Conservation (phyloP, 2,329 filamentous ascomycete genomes). For the Scleromitrula shiraiana region DNA sequence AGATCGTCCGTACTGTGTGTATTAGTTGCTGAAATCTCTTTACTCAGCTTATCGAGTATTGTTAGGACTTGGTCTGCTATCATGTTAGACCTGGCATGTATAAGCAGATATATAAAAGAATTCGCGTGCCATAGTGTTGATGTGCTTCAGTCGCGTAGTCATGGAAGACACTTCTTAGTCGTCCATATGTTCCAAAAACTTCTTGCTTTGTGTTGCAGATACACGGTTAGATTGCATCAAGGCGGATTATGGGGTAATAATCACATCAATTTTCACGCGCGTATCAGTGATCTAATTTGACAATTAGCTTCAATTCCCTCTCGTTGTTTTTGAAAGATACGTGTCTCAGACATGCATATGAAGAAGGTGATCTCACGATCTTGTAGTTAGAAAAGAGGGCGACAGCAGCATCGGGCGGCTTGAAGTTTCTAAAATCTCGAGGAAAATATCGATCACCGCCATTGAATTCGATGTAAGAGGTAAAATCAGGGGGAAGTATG, state of each 20-base stretch:
- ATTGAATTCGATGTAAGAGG: no score
- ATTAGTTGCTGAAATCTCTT: background rate
- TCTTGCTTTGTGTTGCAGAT: background rate
- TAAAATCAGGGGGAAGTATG: background rate
- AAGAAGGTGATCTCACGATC: no score
- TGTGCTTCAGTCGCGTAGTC: background rate
- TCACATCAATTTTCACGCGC: background rate
- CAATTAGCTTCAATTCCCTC: no score
- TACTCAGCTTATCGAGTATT: background rate
- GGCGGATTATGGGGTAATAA: background rate
- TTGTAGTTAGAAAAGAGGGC: no score
- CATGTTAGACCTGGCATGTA: background rate
- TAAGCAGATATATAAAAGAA: background rate
- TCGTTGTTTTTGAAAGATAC: no score
- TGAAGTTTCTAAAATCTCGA: no score
- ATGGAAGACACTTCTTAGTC: background rate
- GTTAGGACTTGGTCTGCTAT: background rate
- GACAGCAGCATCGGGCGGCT: no score
- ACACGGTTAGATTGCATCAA: background rate
- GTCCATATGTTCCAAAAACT: background rate
- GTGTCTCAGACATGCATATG: no score
- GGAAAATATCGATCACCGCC: no score
- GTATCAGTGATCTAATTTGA: background rate
- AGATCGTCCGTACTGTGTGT: background rate
- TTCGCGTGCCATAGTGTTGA: background rate